Base-by-base conservation (phyloP, 1,284 basidiomycete species). In the Crepidotus sp. region DNA sequence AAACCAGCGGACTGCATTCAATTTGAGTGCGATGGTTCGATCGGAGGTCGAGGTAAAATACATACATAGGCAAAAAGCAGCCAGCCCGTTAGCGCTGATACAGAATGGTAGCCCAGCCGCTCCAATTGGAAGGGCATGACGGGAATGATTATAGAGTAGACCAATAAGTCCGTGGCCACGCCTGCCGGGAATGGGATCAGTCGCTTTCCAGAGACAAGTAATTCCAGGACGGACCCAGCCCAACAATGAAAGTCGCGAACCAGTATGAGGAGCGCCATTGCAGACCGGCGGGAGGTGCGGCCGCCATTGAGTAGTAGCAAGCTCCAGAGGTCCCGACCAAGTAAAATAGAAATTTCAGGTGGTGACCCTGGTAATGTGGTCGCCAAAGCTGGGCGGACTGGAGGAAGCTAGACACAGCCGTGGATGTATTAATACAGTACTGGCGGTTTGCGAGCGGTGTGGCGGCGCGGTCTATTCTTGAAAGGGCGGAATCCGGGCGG, bases 91-190 rank as follows among this genome's bases (percentile, higher is more conserved):
- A 31, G 32, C 17, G 7, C 18, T 14, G 80, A 82, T 7, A 81
- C 69, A 13, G 44, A 40, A 14, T 43, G 34, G 52, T 80, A 80
- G 0, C 70, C 66, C 26, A 83, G 66, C 8, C 51, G 55, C 54
- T 83, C 71, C 5, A 86, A 68, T 34, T 77, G 77, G 57, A 85
- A 90, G 0, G 86, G 86, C 46, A 89, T 67, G 34, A 89, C 77
- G 2, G 86, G 85, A 19, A 83, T 76, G 37, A 84, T 74, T 36
- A 81, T 68, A 1, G 81, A 79, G 54, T 85, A 86, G 0, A 80
- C 71, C 13, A 83, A 62, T 0, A 81, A 56, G 57, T 85, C 82
- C 0, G 73, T 74, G 2, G 72, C 68, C 27, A 85, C 68, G 0
- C 80, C 83, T 83, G 32, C 4, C n/a, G 3, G 15, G 27, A 11